Evolutionary conservation across 768 basidiomycete species (phyloP).

Genomic region (Termitomyces sp.): DNA sequence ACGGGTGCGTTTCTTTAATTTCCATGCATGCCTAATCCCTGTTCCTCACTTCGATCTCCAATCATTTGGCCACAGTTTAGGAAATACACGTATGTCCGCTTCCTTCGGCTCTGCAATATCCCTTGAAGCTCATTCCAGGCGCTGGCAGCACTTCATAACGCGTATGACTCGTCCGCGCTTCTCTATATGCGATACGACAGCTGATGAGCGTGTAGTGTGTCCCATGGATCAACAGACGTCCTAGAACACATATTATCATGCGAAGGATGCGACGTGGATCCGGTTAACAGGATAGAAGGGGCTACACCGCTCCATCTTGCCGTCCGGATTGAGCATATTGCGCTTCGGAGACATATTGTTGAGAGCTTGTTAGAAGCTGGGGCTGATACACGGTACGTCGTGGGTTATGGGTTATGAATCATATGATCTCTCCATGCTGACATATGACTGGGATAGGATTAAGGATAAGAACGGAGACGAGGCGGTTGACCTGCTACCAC

Average conservation of each 20-base stretch:
- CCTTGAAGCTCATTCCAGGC: background rate
- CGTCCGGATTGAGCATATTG: constrained; percentile 51
- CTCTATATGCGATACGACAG: background rate
- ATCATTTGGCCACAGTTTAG: constrained; percentile 44
- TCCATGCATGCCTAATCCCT: background rate
- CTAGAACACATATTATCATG: constrained; percentile 72
- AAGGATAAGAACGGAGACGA: constrained; percentile 68
- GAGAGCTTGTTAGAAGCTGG: constrained; percentile 76
- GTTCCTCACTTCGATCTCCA: background rate
- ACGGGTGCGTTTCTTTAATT: constrained; percentile 57
- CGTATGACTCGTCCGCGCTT: constrained; percentile 35
- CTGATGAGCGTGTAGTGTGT: constrained; percentile 37
- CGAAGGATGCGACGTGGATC: constrained; percentile 82
- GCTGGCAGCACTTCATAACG: constrained; percentile 62
- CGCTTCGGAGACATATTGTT: constrained; percentile 53
- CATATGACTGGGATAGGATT: constrained; percentile 42
- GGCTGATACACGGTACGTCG: constrained; percentile 63
- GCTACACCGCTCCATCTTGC: constrained; percentile 83
- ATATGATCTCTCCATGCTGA: background rate
- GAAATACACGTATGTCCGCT: constrained; percentile 69
- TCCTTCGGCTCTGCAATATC: background rate
- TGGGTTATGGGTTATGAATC: background rate
- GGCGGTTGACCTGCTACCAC: constrained; percentile 52
- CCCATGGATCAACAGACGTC: constrained; percentile 56
- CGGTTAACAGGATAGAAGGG: constrained; percentile 63